Evolutionary conservation across 768 basidiomycete genomes (phyloP).

Genomic region (Podaxis sp.): DNA sequence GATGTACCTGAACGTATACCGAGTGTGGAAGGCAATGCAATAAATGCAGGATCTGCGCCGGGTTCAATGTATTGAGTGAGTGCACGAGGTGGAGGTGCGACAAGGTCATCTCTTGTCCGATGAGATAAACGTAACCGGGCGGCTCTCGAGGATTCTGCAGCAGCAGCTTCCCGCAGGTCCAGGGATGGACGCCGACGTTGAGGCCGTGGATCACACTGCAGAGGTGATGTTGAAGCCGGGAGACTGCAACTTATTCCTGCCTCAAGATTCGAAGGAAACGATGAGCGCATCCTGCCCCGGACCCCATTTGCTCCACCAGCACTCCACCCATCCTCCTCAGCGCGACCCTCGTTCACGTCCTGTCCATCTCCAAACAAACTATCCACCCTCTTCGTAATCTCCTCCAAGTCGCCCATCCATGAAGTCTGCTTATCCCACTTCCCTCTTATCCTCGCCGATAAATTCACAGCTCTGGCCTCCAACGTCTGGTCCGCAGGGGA

Average conservation of each 20-base stretch:
- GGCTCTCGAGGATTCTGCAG: constrained; percentile 13
- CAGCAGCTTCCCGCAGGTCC: constrained; percentile 26
- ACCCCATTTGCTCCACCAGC: background rate
- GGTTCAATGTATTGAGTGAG: constrained; percentile 71
- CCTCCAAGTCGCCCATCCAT: constrained; percentile 68
- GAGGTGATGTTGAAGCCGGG: constrained; percentile 13
- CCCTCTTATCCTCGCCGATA: constrained; percentile 48
- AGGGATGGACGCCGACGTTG: constrained; percentile 40
- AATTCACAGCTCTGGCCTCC: constrained; percentile 44
- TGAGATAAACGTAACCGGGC: constrained; percentile 49
- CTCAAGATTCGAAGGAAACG: constrained; percentile 6
- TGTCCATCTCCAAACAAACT: constrained; percentile 40
- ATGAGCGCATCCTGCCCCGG: background rate
- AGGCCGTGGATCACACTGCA: constrained; percentile 13
- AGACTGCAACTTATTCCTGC: constrained; percentile 20
- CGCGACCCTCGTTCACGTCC: background rate
- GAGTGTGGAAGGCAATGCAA: constrained; percentile 66
- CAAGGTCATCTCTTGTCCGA: constrained; percentile 47
- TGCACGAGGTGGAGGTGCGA: constrained; percentile 69
- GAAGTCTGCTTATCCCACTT: constrained; percentile 40
- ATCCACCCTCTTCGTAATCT: constrained; percentile 61
- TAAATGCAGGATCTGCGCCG: constrained; percentile 41
- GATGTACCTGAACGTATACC: constrained; percentile 45
- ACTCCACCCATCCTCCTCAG: background rate
- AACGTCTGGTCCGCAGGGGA: constrained; percentile 40